These are phyloP conservation scores for Hypsizygus ulmarius DNA, from an alignment of 1,284 basidiomycete species.

Conservation along the genomic window DNA sequence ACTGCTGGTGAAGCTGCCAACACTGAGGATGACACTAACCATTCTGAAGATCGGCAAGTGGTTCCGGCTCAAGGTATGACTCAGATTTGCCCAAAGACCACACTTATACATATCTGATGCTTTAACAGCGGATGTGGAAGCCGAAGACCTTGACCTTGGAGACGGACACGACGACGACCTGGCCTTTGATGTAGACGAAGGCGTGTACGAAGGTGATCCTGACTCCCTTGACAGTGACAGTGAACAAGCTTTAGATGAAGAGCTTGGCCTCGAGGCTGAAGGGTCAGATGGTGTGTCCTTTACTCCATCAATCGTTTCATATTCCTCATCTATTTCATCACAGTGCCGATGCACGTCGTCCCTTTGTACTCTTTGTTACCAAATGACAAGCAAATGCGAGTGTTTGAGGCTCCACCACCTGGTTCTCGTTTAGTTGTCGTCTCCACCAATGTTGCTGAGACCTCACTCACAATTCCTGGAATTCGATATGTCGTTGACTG, in stretches of 20 bases:
- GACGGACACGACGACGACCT: constrained; percentile 44
- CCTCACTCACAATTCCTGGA: constrained; percentile 95
- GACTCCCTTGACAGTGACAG: constrained; percentile 52
- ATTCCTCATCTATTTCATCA: constrained; percentile 6
- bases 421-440: constrained; percentile 93
- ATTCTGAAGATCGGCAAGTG: constrained; percentile 26
- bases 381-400: constrained; percentile 94
- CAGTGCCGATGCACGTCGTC: constrained; percentile 82
- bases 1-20: not conserved
- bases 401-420: constrained; percentile 86
- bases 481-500: constrained; percentile 97
- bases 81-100: not conserved
- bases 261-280: constrained; percentile 54
- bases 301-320: constrained; percentile 1
- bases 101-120: constrained; percentile 2
- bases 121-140: constrained; percentile 57
- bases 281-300: constrained; percentile 58
- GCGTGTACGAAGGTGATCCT: constrained; percentile 44
- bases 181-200: constrained; percentile 59
- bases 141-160: constrained; percentile 82
- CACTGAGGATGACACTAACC: constrained; percentile 8
- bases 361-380: constrained; percentile 98
- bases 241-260: constrained; percentile 51
- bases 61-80: constrained; percentile 48
- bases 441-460: constrained; percentile 98